phyloP scores from a whole-genome alignment of 352 stramenopile genomes.

The Pythium angustatum region DNA sequence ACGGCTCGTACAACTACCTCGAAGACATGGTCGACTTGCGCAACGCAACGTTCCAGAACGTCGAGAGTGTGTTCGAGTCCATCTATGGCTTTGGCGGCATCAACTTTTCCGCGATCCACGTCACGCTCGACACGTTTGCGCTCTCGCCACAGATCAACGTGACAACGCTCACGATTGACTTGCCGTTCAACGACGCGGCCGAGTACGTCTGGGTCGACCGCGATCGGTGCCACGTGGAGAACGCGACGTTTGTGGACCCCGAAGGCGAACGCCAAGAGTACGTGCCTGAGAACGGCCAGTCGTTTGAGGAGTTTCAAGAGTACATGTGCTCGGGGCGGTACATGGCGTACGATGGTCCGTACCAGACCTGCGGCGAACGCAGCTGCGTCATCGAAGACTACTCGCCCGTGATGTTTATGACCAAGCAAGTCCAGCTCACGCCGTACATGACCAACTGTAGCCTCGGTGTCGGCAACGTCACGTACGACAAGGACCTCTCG shows the following conservation, averaged over 20 bases:
- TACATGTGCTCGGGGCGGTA: conserved; percentile 22
- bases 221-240: not conserved
- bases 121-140: conserved; percentile 5
- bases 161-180: conserved; percentile 8
- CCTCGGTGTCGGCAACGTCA: conserved; percentile 22
- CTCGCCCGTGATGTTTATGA: conserved; percentile 32
- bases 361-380: conserved; percentile 9
- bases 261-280: not conserved
- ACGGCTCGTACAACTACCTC: conserved; percentile 4
- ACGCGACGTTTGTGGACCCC: not conserved
- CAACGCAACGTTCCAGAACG: not conserved
- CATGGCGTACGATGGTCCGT: conserved; percentile 32
- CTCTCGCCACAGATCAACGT: conserved; percentile 12
- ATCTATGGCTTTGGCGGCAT: conserved; percentile 3
- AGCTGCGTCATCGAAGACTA: conserved; percentile 46
- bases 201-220: conserved; percentile 2
- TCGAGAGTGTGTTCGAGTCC: conserved; percentile 1
- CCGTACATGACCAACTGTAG: conserved; percentile 41
- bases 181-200: conserved; percentile 1
- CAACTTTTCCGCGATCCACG: not conserved
- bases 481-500: conserved; percentile 40
- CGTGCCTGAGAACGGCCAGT: not conserved
- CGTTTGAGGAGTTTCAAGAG: not conserved
- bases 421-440: conserved; percentile 38
- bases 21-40: conserved; percentile 1